Conservation (phyloP, 2,329 filamentous ascomycete genomes). For the Beauveria asiatica region DNA sequence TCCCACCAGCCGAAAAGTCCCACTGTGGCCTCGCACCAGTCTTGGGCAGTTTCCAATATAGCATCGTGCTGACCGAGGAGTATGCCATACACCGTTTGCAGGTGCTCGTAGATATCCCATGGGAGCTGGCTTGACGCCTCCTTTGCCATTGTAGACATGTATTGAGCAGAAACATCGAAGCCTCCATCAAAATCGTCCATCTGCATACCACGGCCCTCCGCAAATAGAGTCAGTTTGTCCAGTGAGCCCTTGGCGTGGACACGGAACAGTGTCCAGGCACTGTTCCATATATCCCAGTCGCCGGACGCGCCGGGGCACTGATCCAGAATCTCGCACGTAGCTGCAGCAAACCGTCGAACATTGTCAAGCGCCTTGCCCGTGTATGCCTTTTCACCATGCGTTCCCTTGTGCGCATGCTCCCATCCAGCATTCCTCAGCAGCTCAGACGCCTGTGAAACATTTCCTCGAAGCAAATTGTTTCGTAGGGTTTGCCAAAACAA, state of each 20-base stretch:
- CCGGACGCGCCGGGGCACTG: conserved; percentile 60
- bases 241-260: conserved; percentile 62
- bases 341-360: conserved; percentile 62
- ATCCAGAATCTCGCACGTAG: conserved; percentile 60
- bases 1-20: conserved; percentile 89
- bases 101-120: conserved; percentile 80
- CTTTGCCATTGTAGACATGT: conserved; percentile 58
- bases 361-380: conserved; percentile 68
- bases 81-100: conserved; percentile 73
- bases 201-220: conserved; percentile 59
- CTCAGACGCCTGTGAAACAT: conserved; percentile 56
- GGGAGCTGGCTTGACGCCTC: conserved; percentile 81
- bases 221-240: conserved; percentile 65
- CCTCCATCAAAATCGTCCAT: conserved; percentile 22
- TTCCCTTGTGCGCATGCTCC: conserved; percentile 62
- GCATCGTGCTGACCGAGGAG: conserved; percentile 67
- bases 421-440: conserved; percentile 71
- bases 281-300: conserved; percentile 76
- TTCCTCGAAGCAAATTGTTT: conserved; percentile 64
- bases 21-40: conserved; percentile 86
- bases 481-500: conserved; percentile 84
- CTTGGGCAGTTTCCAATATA: conserved; percentile 68
- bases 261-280: conserved; percentile 78
- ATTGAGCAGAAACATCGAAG: conserved; percentile 33
- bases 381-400: conserved; percentile 59